Evolutionary conservation across 345 rosid species (phyloP), one percentile per base, ranked within the genome.

Genomic region (Isatis tinctoria): DNA sequence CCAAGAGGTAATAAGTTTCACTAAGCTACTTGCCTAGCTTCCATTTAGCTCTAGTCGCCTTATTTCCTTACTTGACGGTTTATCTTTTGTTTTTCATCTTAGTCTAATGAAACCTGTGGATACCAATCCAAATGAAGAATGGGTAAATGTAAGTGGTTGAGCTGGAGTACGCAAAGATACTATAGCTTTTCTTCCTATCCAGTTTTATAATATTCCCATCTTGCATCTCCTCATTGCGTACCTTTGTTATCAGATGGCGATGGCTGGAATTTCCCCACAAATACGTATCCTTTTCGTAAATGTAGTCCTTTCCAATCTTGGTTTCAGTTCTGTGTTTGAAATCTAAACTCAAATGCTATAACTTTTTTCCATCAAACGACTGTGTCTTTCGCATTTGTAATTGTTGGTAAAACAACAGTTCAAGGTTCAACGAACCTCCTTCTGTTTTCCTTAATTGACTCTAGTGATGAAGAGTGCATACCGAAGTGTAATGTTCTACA

Each of bases 191-290:
- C 26, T 65, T 57, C 76, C 32, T 69, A 44, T 65, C 48, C 24
- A 39, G 30, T 56, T 62, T n/a, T 63, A 2, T 41, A 14, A 5
- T 18, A 17, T 22, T 70, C 27, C 10, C 51, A 54, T 39, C 72
- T 70, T 36, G 64, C 76, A 27, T 63, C 41, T 65, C 24, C 45
- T 22, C 48, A 30, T 71, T 59, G 62, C 16, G 64, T 57, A 48
- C 61, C 47, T 77, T 22, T 48, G 56, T 67, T 69, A 78, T 75
- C 88, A 95, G 99, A 95, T 85, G 97, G 96, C 84, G 28, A 92
- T 88, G 98, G 92, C 89, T 70, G 99, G 97, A 73, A 58, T 92
- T 33, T 90, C 99, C 78, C 97, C 99, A 27, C 96, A 92, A 79
- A 92, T 86, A 80, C 52, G 97, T 95, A 95, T 92, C 97, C 90